Conservation (phyloP, 2,329 filamentous ascomycete genomes). For the Coniochaeta hoffmannii region DNA sequence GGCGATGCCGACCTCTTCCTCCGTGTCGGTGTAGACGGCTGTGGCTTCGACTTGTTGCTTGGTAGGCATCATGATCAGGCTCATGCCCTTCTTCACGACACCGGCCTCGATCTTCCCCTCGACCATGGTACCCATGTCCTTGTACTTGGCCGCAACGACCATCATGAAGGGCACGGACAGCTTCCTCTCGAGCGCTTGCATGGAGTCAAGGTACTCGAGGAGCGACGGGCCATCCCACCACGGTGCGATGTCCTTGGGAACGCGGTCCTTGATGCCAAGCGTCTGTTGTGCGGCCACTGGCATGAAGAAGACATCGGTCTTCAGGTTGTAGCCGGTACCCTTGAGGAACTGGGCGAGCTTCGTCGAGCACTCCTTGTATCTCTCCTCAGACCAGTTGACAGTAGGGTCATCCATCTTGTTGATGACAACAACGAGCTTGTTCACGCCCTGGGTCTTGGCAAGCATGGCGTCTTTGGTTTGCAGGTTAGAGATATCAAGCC, state of each 20-base stretch:
- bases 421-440: conserved; percentile 88
- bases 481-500: background rate
- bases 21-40: conserved; percentile 88
- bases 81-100: conserved; percentile 83
- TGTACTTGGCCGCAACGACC: conserved; percentile 92
- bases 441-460: conserved; percentile 96
- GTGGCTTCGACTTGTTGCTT: conserved; percentile 72
- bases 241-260: conserved; percentile 66
- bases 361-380: conserved; percentile 86
- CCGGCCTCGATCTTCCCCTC: conserved; percentile 84
- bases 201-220: conserved; percentile 89
- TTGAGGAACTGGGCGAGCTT: conserved; percentile 88
- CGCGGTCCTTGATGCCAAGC: conserved; percentile 79
- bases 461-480: conserved; percentile 63
- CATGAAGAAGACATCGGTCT: conserved; percentile 92
- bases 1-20: conserved; percentile 77
- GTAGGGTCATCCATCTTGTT: conserved; percentile 99
- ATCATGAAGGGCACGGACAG: conserved; percentile 99
- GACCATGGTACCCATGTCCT: conserved; percentile 93
- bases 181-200: conserved; percentile 91
- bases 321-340: conserved; percentile 86
- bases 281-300: conserved; percentile 87
- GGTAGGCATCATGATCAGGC: conserved; percentile 92
- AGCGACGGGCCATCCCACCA: conserved; percentile 90
- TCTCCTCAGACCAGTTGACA: conserved; percentile 89